A percentile compares a stretch with the other conserved stretches of the same genome.
Conservation (phyloP, 805 yeast genomes). For the Wickerhamomyces hampshirensis region DNA sequence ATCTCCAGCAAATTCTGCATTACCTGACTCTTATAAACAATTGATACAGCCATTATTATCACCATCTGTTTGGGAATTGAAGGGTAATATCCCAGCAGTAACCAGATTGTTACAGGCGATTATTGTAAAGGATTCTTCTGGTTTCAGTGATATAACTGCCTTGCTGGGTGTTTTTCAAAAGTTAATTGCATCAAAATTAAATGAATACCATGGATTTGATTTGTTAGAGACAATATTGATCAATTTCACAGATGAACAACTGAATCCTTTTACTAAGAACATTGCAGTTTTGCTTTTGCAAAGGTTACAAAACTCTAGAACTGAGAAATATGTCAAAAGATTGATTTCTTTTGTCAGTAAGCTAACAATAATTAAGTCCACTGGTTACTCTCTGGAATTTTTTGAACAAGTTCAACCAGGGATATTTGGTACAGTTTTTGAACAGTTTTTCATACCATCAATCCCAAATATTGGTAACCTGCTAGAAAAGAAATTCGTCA, state of each 20-base stretch:
- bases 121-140: constrained; percentile 32
- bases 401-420: constrained; percentile 69
- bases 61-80: constrained; percentile 90
- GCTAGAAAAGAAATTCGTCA: constrained; percentile 49
- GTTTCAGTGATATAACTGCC: constrained; percentile 56
- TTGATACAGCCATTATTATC: constrained; percentile 78
- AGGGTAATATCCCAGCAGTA: constrained; percentile 92
- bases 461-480: constrained; percentile 43
- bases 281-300: constrained; percentile 74
- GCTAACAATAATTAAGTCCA: constrained; percentile 39
- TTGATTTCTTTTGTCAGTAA: constrained; percentile 60
- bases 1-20: constrained; percentile 39
- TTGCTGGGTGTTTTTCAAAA: constrained; percentile 96
- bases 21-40: constrained; percentile 63
- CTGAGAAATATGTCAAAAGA: constrained; percentile 74
- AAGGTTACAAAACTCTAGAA: constrained; percentile 73
- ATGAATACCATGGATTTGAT: constrained; percentile 83
- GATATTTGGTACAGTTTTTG: constrained; percentile 46
- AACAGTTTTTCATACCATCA: constrained; percentile 35
- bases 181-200: constrained; percentile 75
- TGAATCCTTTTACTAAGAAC: constrained; percentile 58
- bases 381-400: constrained; percentile 54
- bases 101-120: constrained; percentile 74
- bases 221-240: constrained; percentile 65
- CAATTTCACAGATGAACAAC: constrained; percentile 42